phyloP scores from a whole-genome alignment of 2,329 filamentous ascomycete species.

The Macrophomina phaseolina region DNA sequence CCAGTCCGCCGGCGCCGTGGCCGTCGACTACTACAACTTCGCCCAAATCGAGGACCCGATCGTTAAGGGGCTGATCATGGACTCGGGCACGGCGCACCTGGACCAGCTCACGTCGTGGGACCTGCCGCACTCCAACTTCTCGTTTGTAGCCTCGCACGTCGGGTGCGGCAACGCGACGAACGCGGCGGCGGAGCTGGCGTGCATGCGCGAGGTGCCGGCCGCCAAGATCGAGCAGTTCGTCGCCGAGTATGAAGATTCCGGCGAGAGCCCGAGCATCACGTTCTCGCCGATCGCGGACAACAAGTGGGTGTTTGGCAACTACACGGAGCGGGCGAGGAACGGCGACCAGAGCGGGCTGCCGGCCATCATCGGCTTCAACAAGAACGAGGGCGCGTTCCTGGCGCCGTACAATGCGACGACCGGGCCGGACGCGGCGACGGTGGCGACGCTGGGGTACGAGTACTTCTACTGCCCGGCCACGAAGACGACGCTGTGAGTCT shows the following conservation, averaged over 20 bases:
- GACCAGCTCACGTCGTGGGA: conserved; percentile 36
- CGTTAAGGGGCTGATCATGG: conserved; percentile 52
- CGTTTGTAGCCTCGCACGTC: conserved; percentile 44
- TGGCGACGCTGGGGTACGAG: conserved; percentile 33
- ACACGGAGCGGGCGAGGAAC: conserved; percentile 38
- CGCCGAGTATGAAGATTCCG: conserved; percentile 37
- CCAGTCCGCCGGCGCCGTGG: conserved; percentile 31
- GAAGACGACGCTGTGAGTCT: conserved; percentile 33
- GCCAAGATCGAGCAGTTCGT: conserved; percentile 41
- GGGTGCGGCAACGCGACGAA: conserved; percentile 38
- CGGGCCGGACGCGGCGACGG: conserved; percentile 35
- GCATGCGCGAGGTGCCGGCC: conserved; percentile 42
- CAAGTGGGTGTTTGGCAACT: conserved; percentile 42
- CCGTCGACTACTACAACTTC: conserved; percentile 55
- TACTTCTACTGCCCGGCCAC: conserved; percentile 41
- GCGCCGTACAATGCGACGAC: conserved; percentile 38
- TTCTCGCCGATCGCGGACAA: conserved; percentile 41
- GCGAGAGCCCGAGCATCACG: conserved; percentile 34
- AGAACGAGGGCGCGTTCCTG: conserved; percentile 44
- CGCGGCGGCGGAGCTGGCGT: conserved; percentile 41
- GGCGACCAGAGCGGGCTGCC: conserved; percentile 35
- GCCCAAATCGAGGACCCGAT: conserved; percentile 57
- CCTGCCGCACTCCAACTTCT: conserved; percentile 44
- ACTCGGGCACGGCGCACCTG: conserved; percentile 54
- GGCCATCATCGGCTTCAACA: conserved; percentile 45